Percentiles rank a stretch among this genome's conserved stretches.
Conservation (phyloP, 257 asterid species). For the Haberlea rhodopensis region DNA sequence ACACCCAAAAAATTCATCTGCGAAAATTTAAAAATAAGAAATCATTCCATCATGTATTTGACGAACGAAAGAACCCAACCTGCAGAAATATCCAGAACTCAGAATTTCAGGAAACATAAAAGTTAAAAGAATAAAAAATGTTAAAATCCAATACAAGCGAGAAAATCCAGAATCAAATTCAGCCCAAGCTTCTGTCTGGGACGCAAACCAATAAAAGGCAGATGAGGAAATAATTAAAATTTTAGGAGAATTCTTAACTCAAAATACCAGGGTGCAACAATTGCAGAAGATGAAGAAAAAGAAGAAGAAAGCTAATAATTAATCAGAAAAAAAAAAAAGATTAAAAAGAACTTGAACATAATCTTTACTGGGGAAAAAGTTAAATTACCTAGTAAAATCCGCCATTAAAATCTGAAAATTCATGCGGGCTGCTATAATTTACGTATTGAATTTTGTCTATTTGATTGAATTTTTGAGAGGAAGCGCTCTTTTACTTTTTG, state of each 20-base stretch:
- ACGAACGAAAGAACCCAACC: background rate
- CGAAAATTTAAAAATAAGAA: background rate
- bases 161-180: slow-evolving; percentile 9
- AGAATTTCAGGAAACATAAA: slow-evolving; percentile 6
- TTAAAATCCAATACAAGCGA: background rate
- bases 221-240: slow-evolving; percentile 17
- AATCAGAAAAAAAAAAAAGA: background rate
- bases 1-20: slow-evolving; percentile 31
- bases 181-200: background rate
- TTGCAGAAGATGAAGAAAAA: slow-evolving; percentile 1
- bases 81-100: slow-evolving; percentile 8
- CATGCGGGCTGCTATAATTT: background rate
- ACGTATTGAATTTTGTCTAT: background rate
- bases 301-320: slow-evolving; percentile 19
- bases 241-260: slow-evolving; percentile 19
- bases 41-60: slow-evolving; percentile 5
- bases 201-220: background rate
- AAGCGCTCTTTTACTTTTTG: too few relatives aligned
- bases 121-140: background rate
- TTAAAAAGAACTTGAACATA: background rate
- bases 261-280: slow-evolving; percentile 15
- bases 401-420: slow-evolving; percentile 32
- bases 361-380: background rate
- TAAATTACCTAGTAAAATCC: slow-evolving; percentile 39
- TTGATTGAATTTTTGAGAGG: background rate